phyloP scores from a whole-genome alignment of 305 asterid species.

The Fraxinus xanthoxyloides region DNA sequence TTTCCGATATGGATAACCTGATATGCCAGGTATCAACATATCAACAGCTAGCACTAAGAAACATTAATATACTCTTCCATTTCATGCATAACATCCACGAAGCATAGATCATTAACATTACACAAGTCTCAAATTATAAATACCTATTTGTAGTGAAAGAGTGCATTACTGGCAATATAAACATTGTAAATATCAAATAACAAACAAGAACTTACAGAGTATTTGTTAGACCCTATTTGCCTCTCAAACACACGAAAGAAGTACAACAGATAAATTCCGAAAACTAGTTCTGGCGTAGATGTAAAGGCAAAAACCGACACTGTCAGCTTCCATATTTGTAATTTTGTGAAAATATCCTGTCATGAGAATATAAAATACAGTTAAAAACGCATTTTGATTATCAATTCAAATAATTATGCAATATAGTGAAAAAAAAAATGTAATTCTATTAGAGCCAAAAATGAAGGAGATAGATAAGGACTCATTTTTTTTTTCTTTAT shows the following conservation, averaged over 20 bases:
- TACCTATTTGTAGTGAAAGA: not conserved
- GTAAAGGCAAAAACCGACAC: slow-evolving; percentile 87
- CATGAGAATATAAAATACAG: slow-evolving; percentile 14
- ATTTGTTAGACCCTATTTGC: slow-evolving; percentile 96
- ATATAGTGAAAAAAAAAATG: not conserved
- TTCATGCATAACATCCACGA: slow-evolving; percentile 8
- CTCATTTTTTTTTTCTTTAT: not conserved
- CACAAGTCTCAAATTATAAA: not conserved
- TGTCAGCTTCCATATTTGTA: slow-evolving; percentile 91
- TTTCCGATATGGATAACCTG: not conserved
- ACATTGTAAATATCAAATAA: slow-evolving; percentile 19
- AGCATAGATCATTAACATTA: not conserved
- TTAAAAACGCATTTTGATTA: not conserved
- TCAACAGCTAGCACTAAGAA: not conserved
- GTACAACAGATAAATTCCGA: slow-evolving; percentile 87
- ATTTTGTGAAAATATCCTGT: slow-evolving; percentile 89
- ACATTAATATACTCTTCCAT: not conserved
- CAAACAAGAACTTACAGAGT: slow-evolving; percentile 64
- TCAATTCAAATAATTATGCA: not conserved
- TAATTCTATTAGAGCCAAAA: not conserved
- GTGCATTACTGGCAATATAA: slow-evolving; percentile 12
- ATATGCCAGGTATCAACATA: not conserved
- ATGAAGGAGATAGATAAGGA: not conserved
- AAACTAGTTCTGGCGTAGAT: slow-evolving; percentile 88
- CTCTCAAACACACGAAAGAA: slow-evolving; percentile 99